A percentile compares a stretch with the other conserved stretches of the same genome.
These are phyloP conservation scores for Solanum gracilifrons DNA, from an alignment of 257 asterid genomes.

Conservation along the genomic window DNA sequence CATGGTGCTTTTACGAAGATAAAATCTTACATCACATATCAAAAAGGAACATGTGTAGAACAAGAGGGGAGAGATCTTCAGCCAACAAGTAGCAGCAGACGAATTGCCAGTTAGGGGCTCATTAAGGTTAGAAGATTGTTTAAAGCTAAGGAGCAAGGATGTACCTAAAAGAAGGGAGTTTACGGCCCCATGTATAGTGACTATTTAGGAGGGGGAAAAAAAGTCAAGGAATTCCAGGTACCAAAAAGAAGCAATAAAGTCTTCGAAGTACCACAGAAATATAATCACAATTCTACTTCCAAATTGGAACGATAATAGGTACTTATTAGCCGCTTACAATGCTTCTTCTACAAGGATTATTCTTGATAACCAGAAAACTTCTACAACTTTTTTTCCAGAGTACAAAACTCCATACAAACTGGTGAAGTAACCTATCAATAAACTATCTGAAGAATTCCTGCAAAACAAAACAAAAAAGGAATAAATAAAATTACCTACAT, in stretches of 20 bases:
- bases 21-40: background rate
- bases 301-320: background rate
- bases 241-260: background rate
- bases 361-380: background rate
- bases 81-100: background rate
- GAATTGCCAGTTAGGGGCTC: background rate
- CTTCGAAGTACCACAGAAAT: background rate
- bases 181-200: background rate
- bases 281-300: background rate
- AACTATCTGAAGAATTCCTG: background rate
- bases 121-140: background rate
- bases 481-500: background rate
- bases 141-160: background rate
- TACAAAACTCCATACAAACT: background rate
- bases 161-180: background rate
- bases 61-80: background rate
- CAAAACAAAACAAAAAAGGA: background rate
- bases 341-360: background rate
- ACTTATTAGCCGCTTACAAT: background rate
- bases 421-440: background rate
- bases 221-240: background rate
- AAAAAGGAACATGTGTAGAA: background rate
- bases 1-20: background rate
- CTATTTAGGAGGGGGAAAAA: background rate
- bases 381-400: background rate